Base-by-base conservation (phyloP, 495 filamentous ascomycete species). In the Alectoria sarmentosa region DNA sequence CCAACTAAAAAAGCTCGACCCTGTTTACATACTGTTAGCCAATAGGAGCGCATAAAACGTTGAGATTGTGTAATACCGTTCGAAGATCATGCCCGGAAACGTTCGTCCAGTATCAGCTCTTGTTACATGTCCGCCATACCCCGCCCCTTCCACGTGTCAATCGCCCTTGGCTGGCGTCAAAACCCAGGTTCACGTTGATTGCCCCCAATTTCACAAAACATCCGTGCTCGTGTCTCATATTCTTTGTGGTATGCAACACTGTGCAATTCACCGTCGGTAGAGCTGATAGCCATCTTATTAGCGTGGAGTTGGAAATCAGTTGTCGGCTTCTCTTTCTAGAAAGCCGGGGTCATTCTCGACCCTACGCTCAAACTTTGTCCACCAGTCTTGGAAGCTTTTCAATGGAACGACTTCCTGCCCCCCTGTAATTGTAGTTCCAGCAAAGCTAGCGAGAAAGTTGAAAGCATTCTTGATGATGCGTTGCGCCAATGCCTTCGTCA, bases 391-490 rank as follows among this genome's bases (percentile, higher is more conserved):
- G 75, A 99, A 98, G 17, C 87, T 88, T 77, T 87, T 90, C 62
- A 99, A 72, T 41, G 95, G 91, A 30, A 99, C 89, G 17, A 95
- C 86, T 72, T 97, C 93, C 58, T 88, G 82, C 15, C 84, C 89
- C 42, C 76, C 80, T 23, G 69, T 67, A 14, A 64, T 72, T 15
- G 71, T 70, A 13, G 72, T 75, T 56, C 79, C 80, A 54, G 88
- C 88, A 80, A 96, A 98, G 69, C 92, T 89, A 30, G 92, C 86
- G 54, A 99, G 78, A 73, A 96, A 98, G 75, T 98, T 96, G 70
- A 96, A 99, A n/a, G 92, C 92, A 73, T 96, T 96, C 67, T 87
- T 86, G 67, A 98, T 96, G 65, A 99, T 96, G 64, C 90, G 78
- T 77, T 96, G 91, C 58, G 94, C 94, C 21, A 99, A 78, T 34